Evolutionary conservation across 352 stramenopile species (phyloP), one percentile per base, ranked within the genome.

Genomic region (Globisporangium uncinulatum): DNA sequence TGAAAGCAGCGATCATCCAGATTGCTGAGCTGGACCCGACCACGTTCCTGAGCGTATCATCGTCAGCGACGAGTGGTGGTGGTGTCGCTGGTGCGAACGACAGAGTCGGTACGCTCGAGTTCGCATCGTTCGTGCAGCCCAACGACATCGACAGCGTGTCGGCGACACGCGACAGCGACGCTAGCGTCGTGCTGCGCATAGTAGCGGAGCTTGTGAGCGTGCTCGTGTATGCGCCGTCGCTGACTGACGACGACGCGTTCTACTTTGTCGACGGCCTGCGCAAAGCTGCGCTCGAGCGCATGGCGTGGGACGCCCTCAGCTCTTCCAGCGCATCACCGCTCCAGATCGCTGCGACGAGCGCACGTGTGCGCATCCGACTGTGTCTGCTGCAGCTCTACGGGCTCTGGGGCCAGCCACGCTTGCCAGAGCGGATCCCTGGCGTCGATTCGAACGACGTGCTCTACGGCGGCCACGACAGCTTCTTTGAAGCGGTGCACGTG

Each of bases 371-470:
- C 3, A 56, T 86, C 11, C 29, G 73, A 37, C 55, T 90, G 1
- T 66, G 65, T 29, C 42, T 89, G 24, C 34, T 76, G 6, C 70
- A 90, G 56, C 39, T 92, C 4, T 88, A 79, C 67, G 69, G 63
- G 3, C 56, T 87, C 6, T 92, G 83, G 83, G 71, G 73, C 0
- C 83, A 92, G 51, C 47, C 48, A 20, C 66, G 63, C 1, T 55
- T 90, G 0, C 70, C 73, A 4, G 32, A 49, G 34, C 63, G 66
- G 42, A 52, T 89, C 0, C 14, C 63, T 17, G 66, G 81, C 14
- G 72, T 95, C 15, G 83, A 94, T 34, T 86, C 73, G n/a, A 97
- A 96, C 53, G 83, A 96, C 54, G 76, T 86, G 4, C 63, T 97
- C 0, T 96, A 95, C 49, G 80, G 76, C 31, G 83, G 81, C 0